Evolutionary conservation across 1,284 basidiomycete genomes (phyloP).

Genomic region (Trametes sp.): DNA sequence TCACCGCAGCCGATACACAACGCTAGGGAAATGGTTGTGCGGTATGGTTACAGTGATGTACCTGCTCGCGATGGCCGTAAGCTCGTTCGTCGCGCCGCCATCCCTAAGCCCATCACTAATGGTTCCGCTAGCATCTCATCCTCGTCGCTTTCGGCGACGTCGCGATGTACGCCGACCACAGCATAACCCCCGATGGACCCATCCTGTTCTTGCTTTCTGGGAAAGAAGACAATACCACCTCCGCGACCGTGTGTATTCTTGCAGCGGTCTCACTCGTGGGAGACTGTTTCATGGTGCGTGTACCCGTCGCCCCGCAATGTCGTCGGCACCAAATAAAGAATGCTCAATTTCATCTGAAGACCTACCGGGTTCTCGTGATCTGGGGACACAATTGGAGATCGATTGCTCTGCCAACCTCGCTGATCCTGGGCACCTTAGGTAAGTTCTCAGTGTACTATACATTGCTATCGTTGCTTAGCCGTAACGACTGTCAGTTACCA

Average conservation of each 20-base stretch:
- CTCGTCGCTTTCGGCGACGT: not conserved
- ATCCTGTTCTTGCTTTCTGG: not conserved
- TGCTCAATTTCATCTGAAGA: not conserved
- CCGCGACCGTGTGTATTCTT: not conserved
- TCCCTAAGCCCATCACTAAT: not conserved
- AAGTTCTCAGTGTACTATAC: not conserved
- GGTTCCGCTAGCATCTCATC: not conserved
- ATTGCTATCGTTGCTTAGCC: not conserved
- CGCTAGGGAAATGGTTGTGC: not conserved
- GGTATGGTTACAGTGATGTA: not conserved
- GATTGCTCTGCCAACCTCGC: not conserved
- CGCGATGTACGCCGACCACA: not conserved
- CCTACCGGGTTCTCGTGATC: conserved; percentile 2
- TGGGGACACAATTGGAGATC: not conserved
- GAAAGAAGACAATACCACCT: not conserved
- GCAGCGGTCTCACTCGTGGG: not conserved
- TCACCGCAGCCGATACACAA: not conserved
- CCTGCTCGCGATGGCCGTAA: not conserved
- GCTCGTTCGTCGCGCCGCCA: not conserved
- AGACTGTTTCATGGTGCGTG: conserved; percentile 2
- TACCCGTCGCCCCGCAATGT: not conserved
- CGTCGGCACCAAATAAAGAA: not conserved
- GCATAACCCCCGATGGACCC: not conserved
- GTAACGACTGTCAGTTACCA: not conserved
- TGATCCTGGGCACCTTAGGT: not conserved